These are phyloP conservation scores for Pythium brassicae DNA, from an alignment of 352 stramenopile genomes.

Conservation along the genomic window DNA sequence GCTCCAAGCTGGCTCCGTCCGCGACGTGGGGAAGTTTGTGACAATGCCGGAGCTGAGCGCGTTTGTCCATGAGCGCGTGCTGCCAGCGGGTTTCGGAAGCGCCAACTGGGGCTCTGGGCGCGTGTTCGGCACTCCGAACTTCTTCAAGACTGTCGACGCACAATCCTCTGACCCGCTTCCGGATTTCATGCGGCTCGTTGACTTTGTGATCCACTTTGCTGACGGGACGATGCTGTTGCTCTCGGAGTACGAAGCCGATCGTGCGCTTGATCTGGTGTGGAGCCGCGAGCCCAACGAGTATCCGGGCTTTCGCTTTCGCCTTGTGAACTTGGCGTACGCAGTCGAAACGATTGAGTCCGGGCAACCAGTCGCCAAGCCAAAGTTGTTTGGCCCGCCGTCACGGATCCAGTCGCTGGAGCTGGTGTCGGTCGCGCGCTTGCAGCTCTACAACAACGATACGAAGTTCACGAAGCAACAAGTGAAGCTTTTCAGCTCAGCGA, in stretches of 20 bases:
- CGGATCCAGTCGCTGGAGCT: neutral
- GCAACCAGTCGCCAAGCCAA: neutral
- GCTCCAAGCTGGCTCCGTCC: slow-evolving; percentile 8
- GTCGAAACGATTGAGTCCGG: neutral
- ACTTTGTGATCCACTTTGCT: slow-evolving; percentile 8
- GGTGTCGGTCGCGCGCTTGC: neutral
- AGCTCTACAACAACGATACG: neutral
- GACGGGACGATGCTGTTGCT: slow-evolving; percentile 10
- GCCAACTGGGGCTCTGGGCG: too few species aligned
- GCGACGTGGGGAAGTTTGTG: neutral
- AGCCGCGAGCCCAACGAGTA: too few species aligned
- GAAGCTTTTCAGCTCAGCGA: neutral
- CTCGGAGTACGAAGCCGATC: slow-evolving; percentile 12
- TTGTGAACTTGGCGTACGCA: slow-evolving; percentile 1
- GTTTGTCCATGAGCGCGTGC: neutral
- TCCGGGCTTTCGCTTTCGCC: neutral
- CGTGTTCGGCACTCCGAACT: too few species aligned
- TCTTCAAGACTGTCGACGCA: neutral
- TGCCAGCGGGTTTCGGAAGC: neutral
- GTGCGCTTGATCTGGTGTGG: neutral
- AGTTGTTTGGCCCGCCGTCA: neutral
- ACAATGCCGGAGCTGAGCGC: neutral
- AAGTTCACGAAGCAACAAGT: neutral
- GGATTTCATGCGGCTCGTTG: slow-evolving; percentile 24
- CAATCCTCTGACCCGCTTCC: slow-evolving; percentile 5